Base-by-base conservation (phyloP, 2,329 filamentous ascomycete species). In the Pseudocercospora vitis region DNA sequence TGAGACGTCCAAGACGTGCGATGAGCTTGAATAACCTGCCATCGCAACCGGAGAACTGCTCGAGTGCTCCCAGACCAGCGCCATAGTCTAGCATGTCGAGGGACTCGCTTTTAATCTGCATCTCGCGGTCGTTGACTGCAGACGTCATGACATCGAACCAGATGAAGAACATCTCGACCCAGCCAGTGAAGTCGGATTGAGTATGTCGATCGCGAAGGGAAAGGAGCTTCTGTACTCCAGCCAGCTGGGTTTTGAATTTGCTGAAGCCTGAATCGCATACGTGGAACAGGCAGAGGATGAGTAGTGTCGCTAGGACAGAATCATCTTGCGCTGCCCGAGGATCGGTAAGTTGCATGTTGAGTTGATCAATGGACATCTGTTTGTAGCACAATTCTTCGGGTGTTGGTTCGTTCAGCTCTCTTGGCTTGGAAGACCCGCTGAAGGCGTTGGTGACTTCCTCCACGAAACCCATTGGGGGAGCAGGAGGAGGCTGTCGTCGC, bases 111-210 rank as follows among this genome's bases (percentile, higher is more conserved):
- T 79, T 78, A 14, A 96, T 81, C 70, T 95, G 89, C 24, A 88
- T 84, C 71, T 96, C 91, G 48, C 91, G 84, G 71, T 96, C 89
- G 64, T 96, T 96, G 68, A 95, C 89, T 48, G 88, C 91, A 32
- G 89, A 89, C 0, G 90, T 91, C 74, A 96, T 89, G 51, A 91
- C 89, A 70, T 96, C 92, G 68, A 95, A 95, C 79, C 92, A 95
- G 28, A 89, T 94, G 67, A 96, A 96, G 63, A 96, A 84, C 35
- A 89, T 85, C 65, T 95, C 89, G 76, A 96, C 92, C 91, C 91
- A 96, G 9, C 85, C 83, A 54, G 89, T 87, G 56, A 91, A 88
- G 47, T 84, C 76, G 9, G 77, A 77, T 40, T 82, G 71, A 65
- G 84, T 65, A 68, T 79, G 73, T 68, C 82, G 77, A 60, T 87